Conservation (phyloP, 2,329 filamentous ascomycete genomes). For the Triangularia setosa region DNA sequence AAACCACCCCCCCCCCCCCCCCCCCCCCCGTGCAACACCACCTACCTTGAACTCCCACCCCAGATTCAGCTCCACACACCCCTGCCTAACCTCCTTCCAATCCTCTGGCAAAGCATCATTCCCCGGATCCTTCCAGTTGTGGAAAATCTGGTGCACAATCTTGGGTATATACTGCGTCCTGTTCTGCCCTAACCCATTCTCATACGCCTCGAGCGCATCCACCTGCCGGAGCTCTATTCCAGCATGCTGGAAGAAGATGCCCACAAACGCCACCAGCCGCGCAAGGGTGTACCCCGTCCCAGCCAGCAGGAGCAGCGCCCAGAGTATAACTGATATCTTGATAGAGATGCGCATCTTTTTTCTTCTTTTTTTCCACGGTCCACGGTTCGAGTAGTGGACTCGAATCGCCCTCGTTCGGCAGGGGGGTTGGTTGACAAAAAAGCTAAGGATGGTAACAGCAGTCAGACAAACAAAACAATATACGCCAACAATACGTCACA, state of each 20-base stretch:
- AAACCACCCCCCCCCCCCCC: too few relatives aligned
- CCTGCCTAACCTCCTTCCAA: constrained; percentile 63
- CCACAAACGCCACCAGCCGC: constrained; percentile 20
- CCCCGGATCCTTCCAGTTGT: constrained; percentile 29
- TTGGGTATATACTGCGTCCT: constrained; percentile 25
- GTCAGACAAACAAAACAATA: neutral
- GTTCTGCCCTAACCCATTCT: neutral
- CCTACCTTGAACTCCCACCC: constrained; percentile 69
- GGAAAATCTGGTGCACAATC: constrained; percentile 29
- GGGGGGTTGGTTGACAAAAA: neutral
- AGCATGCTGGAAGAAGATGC: constrained; percentile 25
- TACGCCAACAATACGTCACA: neutral
- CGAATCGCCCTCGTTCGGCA: neutral
- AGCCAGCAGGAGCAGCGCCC: constrained; percentile 14
- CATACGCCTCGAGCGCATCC: constrained; percentile 17
- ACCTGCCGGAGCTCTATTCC: constrained; percentile 25
- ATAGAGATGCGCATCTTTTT: constrained; percentile 18
- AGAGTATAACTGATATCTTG: constrained; percentile 16
- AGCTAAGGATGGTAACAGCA: neutral
- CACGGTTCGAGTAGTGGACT: too few relatives aligned
- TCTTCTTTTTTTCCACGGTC: neutral
- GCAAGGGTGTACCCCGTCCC: constrained; percentile 13
- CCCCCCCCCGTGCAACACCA: neutral
- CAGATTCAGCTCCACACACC: constrained; percentile 62
- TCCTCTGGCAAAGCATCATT: constrained; percentile 64